phyloP scores from a whole-genome alignment of 148 eudicot genomes.

The Vaccinium darrowii region DNA sequence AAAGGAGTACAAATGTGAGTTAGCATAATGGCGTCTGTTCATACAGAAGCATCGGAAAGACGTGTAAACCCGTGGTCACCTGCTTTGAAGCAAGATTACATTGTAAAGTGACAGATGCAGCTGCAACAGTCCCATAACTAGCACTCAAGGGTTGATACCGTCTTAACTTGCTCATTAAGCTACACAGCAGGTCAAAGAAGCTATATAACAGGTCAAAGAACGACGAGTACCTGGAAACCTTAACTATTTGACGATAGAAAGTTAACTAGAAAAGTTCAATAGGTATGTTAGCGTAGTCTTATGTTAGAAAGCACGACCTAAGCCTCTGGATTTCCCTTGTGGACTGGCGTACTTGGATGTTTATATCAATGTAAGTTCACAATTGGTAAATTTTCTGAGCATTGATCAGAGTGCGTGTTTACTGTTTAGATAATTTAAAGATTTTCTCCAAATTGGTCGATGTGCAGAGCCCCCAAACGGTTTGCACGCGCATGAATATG shows the following conservation, averaged over 20 bases:
- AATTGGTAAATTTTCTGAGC: background rate
- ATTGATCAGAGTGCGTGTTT: background rate
- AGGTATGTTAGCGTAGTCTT: background rate
- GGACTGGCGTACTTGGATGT: background rate
- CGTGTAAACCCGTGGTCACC: background rate
- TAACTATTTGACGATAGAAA: background rate
- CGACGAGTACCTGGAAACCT: background rate
- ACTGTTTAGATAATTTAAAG: background rate
- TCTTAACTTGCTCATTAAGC: background rate
- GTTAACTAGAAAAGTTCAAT: background rate
- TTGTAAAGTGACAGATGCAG: background rate
- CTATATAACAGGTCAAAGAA: background rate
- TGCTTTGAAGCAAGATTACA: background rate
- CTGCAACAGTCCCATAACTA: background rate
- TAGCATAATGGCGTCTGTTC: background rate
- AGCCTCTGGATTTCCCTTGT: background rate
- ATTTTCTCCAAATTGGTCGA: background rate
- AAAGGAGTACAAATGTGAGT: background rate
- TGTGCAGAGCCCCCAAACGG: background rate
- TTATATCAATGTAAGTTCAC: background rate
- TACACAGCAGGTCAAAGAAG: background rate
- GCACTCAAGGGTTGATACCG: background rate
- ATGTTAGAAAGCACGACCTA: background rate
- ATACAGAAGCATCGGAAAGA: background rate
- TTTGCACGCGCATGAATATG: background rate